phyloP scores from a whole-genome alignment of 1,139 yeast genomes.

The Blastobotrys malaysiensis region DNA sequence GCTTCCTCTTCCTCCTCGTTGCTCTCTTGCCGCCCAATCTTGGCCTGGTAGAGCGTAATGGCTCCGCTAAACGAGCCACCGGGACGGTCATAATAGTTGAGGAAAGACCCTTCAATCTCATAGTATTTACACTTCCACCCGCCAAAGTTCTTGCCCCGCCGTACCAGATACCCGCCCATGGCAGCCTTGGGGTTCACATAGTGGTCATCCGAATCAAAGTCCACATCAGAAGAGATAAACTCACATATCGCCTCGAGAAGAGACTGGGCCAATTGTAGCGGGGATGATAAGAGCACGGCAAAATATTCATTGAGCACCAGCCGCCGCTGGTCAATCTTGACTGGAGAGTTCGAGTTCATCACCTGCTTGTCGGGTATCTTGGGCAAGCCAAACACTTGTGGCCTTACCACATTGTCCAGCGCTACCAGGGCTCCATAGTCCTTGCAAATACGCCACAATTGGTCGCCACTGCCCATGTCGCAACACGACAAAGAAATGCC shows the following conservation, averaged over 20 bases:
- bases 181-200: not conserved
- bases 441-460: slow-evolving; percentile 69
- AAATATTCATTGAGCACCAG: slow-evolving; percentile 56
- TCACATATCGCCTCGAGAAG: slow-evolving; percentile 53
- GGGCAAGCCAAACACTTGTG: slow-evolving; percentile 50
- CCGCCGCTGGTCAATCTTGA: slow-evolving; percentile 59
- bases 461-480: slow-evolving; percentile 55
- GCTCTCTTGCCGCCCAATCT: slow-evolving; percentile 52
- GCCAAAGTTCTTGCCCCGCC: slow-evolving; percentile 55
- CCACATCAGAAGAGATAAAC: slow-evolving; percentile 61
- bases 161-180: slow-evolving; percentile 52
- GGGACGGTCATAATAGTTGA: slow-evolving; percentile 58
- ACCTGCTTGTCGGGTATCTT: slow-evolving; percentile 54
- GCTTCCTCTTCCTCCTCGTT: slow-evolving; percentile 46
- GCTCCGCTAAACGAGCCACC: slow-evolving; percentile 56
- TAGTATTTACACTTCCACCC: slow-evolving; percentile 77
- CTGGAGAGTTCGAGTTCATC: slow-evolving; percentile 57
- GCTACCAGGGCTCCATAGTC: slow-evolving; percentile 48
- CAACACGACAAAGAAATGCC: slow-evolving; percentile 1
- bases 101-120: slow-evolving; percentile 57
- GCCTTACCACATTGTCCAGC: slow-evolving; percentile 54
- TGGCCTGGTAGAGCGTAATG: slow-evolving; percentile 53
- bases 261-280: slow-evolving; percentile 46
- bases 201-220: not conserved
- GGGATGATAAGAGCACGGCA: slow-evolving; percentile 49